Percentiles rank a stretch among this genome's conserved stretches.
phyloP scores from a whole-genome alignment of 2,329 filamentous ascomycete genomes.

The Graphiopsis chlorocephala region DNA sequence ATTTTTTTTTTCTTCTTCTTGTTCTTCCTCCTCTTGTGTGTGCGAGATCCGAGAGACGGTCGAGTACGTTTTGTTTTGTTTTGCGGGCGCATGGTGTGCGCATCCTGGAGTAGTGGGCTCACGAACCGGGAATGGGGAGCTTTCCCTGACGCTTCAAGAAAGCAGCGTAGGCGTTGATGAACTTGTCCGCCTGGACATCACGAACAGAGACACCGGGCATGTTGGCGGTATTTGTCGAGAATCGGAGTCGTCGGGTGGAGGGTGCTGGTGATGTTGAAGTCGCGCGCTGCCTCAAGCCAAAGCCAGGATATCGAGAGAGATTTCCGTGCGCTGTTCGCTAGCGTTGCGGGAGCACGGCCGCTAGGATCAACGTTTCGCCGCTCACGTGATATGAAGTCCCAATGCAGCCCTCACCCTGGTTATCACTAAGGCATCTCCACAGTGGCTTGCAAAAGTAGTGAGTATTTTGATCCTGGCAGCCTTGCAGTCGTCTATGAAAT shows the following conservation, averaged over 20 bases:
- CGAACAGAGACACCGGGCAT: conserved; percentile 81
- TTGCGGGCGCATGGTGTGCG: conserved; percentile 1
- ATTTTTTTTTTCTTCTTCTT: conserved; percentile 3
- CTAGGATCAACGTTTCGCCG: conserved; percentile 16
- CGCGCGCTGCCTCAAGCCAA: neutral
- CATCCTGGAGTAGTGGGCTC: conserved; percentile 18
- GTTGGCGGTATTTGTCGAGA: conserved; percentile 54
- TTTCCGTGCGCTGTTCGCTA: conserved; percentile 8
- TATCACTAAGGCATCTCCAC: neutral
- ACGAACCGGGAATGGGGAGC: conserved; percentile 82
- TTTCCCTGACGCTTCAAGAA: conserved; percentile 95
- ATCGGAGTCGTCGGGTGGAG: conserved; percentile 17
- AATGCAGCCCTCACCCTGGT: neutral
- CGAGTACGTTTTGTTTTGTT: conserved; percentile 16
- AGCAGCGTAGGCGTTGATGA: conserved; percentile 79
- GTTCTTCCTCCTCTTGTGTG: conserved; percentile 25
- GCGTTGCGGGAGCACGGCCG: conserved; percentile 5
- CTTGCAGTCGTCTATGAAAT: neutral
- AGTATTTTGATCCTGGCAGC: neutral
- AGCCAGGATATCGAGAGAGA: conserved; percentile 9
- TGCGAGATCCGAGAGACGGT: conserved; percentile 20
- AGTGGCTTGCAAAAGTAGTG: neutral
- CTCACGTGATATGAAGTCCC: neutral
- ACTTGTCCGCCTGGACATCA: conserved; percentile 87
- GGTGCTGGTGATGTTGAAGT: conserved; percentile 17